phyloP scores from a whole-genome alignment of 2,329 filamentous ascomycete genomes.

The Scytalidium sp. region DNA sequence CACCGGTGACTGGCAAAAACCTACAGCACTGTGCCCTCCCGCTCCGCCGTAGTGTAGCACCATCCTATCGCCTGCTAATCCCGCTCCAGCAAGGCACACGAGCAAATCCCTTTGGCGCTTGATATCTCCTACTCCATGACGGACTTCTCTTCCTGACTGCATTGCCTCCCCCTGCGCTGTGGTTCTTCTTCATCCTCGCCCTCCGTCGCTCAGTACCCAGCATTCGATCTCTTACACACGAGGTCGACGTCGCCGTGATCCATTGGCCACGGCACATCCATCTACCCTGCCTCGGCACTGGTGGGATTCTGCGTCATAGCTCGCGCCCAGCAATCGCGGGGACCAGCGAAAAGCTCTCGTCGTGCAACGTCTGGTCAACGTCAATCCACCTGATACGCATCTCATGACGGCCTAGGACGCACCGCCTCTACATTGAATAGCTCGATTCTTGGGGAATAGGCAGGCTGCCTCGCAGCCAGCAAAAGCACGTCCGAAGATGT shows the following conservation, averaged over 20 bases:
- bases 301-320: constrained; percentile 7
- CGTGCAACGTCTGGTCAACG: constrained; percentile 9
- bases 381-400: constrained; percentile 9
- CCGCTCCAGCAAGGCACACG: background rate
- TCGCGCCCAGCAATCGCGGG: background rate
- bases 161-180: background rate
- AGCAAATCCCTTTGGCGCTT: too few species aligned
- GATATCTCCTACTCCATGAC: background rate
- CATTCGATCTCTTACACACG: too few species aligned
- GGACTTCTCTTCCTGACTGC: background rate
- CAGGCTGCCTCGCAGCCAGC: background rate
- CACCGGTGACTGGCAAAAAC: too few species aligned
- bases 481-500: constrained; percentile 58
- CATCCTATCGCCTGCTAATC: background rate
- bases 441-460: background rate
- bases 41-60: background rate
- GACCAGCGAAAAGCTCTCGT: constrained; percentile 1
- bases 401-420: background rate
- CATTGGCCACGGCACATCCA: background rate
- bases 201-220: too few species aligned
- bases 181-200: background rate
- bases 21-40: too few species aligned
- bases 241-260: background rate
- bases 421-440: background rate
- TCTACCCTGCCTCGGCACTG: constrained; percentile 9